Base-by-base conservation (phyloP, 177 flowering plant genomes). In the Telopea speciosissima region DNA sequence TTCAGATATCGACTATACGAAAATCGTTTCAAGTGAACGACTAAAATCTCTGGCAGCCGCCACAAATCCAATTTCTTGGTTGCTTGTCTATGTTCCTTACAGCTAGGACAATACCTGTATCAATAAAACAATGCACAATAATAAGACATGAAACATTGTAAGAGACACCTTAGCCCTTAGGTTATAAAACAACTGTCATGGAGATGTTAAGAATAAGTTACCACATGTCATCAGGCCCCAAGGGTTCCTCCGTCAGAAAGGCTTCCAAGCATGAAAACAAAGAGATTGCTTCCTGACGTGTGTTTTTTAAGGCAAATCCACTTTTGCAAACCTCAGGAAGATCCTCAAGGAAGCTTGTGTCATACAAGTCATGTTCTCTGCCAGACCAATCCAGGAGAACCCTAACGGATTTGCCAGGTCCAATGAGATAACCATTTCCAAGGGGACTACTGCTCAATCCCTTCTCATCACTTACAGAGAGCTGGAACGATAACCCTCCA, bases 191-290 rank as follows among this genome's bases (percentile, higher is more conserved):
- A 33, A 31, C 16, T 10, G 59, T 23, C 28, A 25, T 58, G 19
- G 58, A 68, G 62, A 52, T 33, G 40, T 24, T 24, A 60, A 24
- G 23, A 28, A 2, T 56, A 11, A 66, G 11, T 19, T 82, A 93
- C 99, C 99, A 95, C 99, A 92, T 95, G 70, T 95, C 97, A 81
- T 95, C 94, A 44, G 96, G 97, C 23, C 99, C 96, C 10, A 95
- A 78, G 70, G 99, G 99, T 74, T 95, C 99, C 81, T 92, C 97
- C 75, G 85, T 91, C 82, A 91, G 69, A 80, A 92, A 95, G 19
- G 96, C 94, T 65, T 95, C 97, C 82, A 95, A 80, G 79, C 97
- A 92, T 24, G 96, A 89, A 86, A 91, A 92, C 71, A 93, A 80
- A 5, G 97, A 85, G 25, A 90, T 77, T 31, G 91, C 83, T 82